Evolutionary conservation across 2,329 filamentous ascomycete genomes (phyloP).

Genomic region (Mycocentrospora acerina): DNA sequence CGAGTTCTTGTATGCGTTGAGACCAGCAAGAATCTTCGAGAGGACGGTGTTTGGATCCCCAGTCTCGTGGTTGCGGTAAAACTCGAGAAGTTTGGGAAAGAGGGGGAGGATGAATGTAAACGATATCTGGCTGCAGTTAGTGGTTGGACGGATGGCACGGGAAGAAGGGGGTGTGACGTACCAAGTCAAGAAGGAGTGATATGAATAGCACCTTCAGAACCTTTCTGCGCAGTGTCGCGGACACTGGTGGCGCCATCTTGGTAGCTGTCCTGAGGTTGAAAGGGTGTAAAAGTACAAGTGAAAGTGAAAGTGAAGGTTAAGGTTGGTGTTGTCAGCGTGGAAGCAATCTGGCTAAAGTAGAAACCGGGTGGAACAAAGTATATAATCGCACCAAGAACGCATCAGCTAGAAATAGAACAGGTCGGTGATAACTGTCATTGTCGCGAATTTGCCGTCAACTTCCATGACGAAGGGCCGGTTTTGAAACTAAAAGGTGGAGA

Average conservation of each 20-base stretch:
- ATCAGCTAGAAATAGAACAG: conserved; percentile 19
- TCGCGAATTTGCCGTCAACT: conserved; percentile 11
- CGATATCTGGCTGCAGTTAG: conserved; percentile 66
- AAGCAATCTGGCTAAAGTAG: conserved; percentile 18
- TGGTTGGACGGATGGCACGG: conserved; percentile 7
- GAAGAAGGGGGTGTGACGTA: conserved; percentile 50
- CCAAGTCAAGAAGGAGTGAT: conserved; percentile 85
- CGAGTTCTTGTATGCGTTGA: conserved; percentile 92
- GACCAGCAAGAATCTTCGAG: conserved; percentile 73
- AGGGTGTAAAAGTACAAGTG: background rate
- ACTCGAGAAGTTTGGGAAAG: conserved; percentile 92
- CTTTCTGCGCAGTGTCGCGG: conserved; percentile 64
- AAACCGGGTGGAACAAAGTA: conserved; percentile 18
- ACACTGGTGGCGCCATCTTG: conserved; percentile 36
- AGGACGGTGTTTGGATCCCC: conserved; percentile 65
- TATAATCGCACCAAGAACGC: conserved; percentile 10
- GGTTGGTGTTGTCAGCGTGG: conserved; percentile 12
- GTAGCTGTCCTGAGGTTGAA: background rate
- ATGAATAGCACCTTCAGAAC: conserved; percentile 86
- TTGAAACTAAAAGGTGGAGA: conserved; percentile 20
- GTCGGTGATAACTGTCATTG: background rate
- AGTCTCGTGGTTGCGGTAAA: conserved; percentile 85
- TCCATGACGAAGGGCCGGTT: conserved; percentile 18
- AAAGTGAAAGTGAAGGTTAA: too few species aligned
- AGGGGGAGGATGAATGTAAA: conserved; percentile 98